Conservation (phyloP, 768 basidiomycete genomes). For the Kwoniella newhampshirensis region DNA sequence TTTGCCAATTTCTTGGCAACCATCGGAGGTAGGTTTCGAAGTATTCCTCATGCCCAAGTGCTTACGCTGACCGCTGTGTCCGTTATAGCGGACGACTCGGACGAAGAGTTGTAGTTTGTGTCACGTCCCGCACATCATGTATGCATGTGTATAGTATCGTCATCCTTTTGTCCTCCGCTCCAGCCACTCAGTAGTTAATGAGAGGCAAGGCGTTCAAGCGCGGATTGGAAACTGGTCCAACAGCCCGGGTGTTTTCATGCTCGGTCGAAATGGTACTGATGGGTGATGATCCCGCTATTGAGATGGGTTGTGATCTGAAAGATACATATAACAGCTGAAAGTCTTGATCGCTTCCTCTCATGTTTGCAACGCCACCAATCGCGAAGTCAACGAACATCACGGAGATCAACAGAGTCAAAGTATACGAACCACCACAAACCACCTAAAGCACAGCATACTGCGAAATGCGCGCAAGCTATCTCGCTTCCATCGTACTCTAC, state of each 20-base stretch:
- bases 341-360: too few relatives aligned
- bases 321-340: too few relatives aligned
- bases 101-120: constrained; percentile 31
- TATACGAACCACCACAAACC: too few relatives aligned
- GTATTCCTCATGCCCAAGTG: neutral
- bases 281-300: too few relatives aligned
- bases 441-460: neutral
- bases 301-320: too few relatives aligned
- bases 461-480: constrained; percentile 10
- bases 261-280: too few relatives aligned
- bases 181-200: too few relatives aligned
- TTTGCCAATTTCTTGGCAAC: constrained; percentile 46
- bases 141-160: constrained; percentile 4
- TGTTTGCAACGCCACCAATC: too few relatives aligned
- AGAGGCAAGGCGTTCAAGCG: neutral
- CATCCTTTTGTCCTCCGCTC: too few relatives aligned
- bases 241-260: too few relatives aligned
- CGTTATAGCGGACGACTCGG: constrained; percentile 29
- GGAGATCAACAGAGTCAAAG: too few relatives aligned
- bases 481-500: constrained; percentile 7
- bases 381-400: too few relatives aligned
- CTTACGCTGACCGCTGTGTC: neutral
- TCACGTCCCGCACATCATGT: neutral
- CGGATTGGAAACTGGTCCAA: neutral
- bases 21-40: constrained; percentile 42